Evolutionary conservation across 2,329 filamentous ascomycete genomes (phyloP).

Genomic region (Rhynchosporium secalis): DNA sequence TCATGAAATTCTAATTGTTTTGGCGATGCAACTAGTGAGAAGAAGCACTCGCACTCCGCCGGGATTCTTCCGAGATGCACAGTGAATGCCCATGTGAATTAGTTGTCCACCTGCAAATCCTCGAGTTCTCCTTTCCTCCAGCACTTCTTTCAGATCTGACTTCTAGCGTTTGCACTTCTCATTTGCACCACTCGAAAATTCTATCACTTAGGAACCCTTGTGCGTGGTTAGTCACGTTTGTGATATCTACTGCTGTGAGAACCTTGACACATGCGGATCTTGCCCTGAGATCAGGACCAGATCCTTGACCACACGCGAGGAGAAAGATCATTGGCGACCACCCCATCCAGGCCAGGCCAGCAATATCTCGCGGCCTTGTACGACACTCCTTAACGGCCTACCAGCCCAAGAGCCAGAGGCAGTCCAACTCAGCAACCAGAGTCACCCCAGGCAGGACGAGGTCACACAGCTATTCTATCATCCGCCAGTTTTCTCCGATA

Average conservation of each 20-base stretch:
- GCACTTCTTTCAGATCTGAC: not conserved
- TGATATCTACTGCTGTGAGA: not conserved
- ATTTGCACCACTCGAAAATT: not conserved
- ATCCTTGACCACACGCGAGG: constrained; percentile 22
- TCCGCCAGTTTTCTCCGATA: constrained; percentile 13
- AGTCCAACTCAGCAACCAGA: not conserved
- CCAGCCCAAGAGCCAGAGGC: not conserved
- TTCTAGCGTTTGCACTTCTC: not conserved
- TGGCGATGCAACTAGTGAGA: constrained; percentile 6
- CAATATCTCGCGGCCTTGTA: constrained; percentile 17
- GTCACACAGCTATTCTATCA: constrained; percentile 14
- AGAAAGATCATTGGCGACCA: constrained; percentile 30
- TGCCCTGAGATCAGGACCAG: constrained; percentile 14
- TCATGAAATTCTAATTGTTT: constrained; percentile 3
- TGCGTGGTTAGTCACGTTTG: not conserved
- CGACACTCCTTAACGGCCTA: constrained; percentile 10
- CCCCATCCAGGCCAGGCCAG: constrained; percentile 18
- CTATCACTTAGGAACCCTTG: no score
- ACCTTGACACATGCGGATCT: constrained; percentile 14
- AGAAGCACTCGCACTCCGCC: not conserved
- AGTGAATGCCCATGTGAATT: constrained; percentile 21
- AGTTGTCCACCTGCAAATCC: not conserved
- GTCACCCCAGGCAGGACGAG: constrained; percentile 15
- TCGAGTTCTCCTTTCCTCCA: not conserved
- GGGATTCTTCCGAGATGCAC: constrained; percentile 7